phyloP scores from a whole-genome alignment of 345 rosid species.

The Lenwebbia sp. region DNA sequence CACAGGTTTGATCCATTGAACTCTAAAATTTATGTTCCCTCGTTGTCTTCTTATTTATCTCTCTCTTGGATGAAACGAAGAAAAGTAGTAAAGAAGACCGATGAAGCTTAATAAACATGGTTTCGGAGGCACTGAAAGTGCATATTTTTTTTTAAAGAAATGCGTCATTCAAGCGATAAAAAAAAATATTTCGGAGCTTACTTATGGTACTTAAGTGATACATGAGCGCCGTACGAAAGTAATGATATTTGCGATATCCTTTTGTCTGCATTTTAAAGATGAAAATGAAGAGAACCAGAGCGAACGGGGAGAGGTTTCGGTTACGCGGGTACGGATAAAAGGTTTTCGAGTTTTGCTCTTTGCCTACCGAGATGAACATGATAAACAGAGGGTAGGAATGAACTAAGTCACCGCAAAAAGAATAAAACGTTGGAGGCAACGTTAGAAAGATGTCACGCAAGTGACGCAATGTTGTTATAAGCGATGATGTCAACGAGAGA shows the following conservation, averaged over 20 bases:
- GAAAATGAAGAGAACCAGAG: background rate
- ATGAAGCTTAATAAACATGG: too few relatives aligned
- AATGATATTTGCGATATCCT: background rate
- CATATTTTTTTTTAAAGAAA: background rate
- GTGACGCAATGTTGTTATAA: too few relatives aligned
- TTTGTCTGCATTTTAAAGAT: background rate
- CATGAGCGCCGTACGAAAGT: too few relatives aligned
- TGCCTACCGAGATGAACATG: too few relatives aligned
- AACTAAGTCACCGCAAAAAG: too few relatives aligned
- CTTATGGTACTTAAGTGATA: background rate
- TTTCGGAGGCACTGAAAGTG: background rate
- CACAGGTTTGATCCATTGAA: background rate
- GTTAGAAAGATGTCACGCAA: too few relatives aligned
- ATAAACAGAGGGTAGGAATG: too few relatives aligned
- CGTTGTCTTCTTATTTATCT: background rate
- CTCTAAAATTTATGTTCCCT: background rate
- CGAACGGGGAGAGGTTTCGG: background rate
- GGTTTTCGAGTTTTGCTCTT: background rate
- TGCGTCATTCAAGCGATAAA: background rate
- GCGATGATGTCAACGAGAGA: background rate
- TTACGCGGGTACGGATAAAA: background rate
- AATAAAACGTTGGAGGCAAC: too few relatives aligned
- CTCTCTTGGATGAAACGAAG: background rate
- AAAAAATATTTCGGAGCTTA: background rate
- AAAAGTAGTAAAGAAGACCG: background rate